These are phyloP conservation scores for Hypoxylon sp. DNA, from an alignment of 2,329 filamentous ascomycete species.

Conservation along the genomic window DNA sequence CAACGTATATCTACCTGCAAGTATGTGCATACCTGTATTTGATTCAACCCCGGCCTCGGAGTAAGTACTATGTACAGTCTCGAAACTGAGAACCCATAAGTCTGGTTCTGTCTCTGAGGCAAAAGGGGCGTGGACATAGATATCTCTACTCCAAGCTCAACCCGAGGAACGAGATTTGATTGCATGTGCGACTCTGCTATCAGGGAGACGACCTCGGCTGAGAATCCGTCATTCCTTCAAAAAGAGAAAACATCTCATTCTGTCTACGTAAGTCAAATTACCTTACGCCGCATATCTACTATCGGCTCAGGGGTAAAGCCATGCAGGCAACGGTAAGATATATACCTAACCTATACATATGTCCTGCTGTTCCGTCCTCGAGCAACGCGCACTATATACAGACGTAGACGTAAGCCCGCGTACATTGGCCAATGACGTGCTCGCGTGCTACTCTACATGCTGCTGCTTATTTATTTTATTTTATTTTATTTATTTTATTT, in stretches of 20 bases:
- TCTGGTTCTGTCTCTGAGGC: not conserved
- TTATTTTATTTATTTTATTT: too few relatives aligned
- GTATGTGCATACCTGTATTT: not conserved
- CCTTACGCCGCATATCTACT: not conserved
- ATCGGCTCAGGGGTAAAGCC: not conserved
- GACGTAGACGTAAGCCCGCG: slow-evolving; percentile 20
- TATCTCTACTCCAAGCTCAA: not conserved
- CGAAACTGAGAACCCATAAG: too few relatives aligned
- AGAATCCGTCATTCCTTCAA: not conserved
- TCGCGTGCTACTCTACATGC: not conserved
- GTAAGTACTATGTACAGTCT: not conserved
- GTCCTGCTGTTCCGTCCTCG: slow-evolving; percentile 5
- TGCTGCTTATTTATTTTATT: too few relatives aligned
- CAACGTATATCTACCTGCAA: not conserved
- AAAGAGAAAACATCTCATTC: not conserved
- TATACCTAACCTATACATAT: not conserved
- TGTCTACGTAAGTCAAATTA: not conserved
- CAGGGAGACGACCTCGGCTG: not conserved
- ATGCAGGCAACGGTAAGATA: not conserved
- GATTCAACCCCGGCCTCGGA: not conserved
- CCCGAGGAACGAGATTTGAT: not conserved
- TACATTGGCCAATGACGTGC: slow-evolving; percentile 21
- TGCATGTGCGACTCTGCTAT: not conserved
- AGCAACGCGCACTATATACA: slow-evolving; percentile 12
- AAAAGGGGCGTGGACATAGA: not conserved